Percentiles rank a stretch among this genome's conserved stretches.
phyloP scores from a whole-genome alignment of 1,284 basidiomycete species.

The Earliella scabrosa region DNA sequence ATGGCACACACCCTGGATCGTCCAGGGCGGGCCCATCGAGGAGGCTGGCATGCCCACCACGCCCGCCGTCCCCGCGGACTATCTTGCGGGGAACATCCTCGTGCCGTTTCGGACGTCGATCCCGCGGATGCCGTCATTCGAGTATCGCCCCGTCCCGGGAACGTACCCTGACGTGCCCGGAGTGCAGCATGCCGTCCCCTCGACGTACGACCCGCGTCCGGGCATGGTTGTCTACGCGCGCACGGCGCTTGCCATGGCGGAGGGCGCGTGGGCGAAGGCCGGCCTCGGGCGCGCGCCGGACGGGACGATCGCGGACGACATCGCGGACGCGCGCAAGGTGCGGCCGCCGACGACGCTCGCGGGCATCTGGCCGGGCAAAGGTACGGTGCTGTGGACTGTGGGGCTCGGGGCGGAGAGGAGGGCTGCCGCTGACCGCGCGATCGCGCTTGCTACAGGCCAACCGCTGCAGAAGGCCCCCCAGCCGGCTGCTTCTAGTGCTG shows the following conservation, averaged over 20 bases:
- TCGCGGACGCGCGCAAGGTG: constrained; percentile 9
- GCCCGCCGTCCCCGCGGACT: constrained; percentile 17
- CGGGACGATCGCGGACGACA: constrained; percentile 15
- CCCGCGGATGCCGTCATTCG: constrained; percentile 6
- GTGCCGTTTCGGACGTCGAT: constrained; percentile 13
- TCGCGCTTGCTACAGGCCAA: background rate
- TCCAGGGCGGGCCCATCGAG: constrained; percentile 1
- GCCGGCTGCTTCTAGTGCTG: too few species aligned
- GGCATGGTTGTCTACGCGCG: constrained; percentile 21
- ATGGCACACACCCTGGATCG: constrained; percentile 26
- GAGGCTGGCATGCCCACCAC: background rate
- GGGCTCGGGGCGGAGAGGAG: background rate
- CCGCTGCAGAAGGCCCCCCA: background rate
- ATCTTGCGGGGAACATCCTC: constrained; percentile 19
- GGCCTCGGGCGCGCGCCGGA: constrained; percentile 12
- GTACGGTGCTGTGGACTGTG: background rate
- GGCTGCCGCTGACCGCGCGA: background rate
- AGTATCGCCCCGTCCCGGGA: constrained; percentile 20
- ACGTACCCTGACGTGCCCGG: constrained; percentile 25
- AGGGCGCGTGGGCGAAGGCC: constrained; percentile 11
- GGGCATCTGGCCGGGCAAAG: constrained; percentile 22
- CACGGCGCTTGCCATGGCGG: constrained; percentile 17
- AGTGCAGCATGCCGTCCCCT: constrained; percentile 16
- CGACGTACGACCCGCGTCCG: constrained; percentile 17
- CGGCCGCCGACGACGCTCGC: constrained; percentile 16